Evolutionary conservation across 306 rosid genomes (phyloP).

Genomic region (Fagus sylvatica): DNA sequence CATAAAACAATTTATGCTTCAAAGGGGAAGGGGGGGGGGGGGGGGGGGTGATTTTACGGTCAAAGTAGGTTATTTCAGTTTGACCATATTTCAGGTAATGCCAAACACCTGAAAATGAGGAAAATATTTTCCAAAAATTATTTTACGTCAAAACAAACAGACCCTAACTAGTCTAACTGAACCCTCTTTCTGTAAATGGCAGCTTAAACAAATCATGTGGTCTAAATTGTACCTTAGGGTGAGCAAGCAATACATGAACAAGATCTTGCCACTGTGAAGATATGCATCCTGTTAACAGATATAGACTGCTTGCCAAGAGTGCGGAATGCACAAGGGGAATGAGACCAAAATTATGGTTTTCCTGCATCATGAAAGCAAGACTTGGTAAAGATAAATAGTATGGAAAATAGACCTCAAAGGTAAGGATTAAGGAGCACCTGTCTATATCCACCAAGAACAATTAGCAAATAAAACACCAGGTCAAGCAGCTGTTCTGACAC

Average conservation of each 20-base stretch:
- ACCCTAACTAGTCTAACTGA: not conserved
- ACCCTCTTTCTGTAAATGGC: slow-evolving; percentile 9
- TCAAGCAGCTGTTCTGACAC: slow-evolving; percentile 75
- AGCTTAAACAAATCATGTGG: slow-evolving; percentile 15
- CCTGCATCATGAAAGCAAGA: slow-evolving; percentile 60
- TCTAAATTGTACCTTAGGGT: slow-evolving; percentile 69
- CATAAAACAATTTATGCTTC: too few species aligned
- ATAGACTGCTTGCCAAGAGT: slow-evolving; percentile 69
- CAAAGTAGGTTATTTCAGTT: too few species aligned
- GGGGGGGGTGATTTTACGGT: too few species aligned
- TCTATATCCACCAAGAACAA: slow-evolving; percentile 63
- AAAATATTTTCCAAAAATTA: too few species aligned
- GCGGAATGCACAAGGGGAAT: slow-evolving; percentile 67
- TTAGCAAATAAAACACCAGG: slow-evolving; percentile 74
- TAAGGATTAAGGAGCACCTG: slow-evolving; percentile 55
- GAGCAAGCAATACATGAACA: slow-evolving; percentile 79
- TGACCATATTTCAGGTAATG: too few species aligned
- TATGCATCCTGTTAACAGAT: slow-evolving; percentile 71
- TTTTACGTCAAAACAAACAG: too few species aligned
- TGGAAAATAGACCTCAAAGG: slow-evolving; percentile 29
- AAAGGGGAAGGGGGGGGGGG: too few species aligned
- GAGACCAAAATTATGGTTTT: slow-evolving; percentile 42
- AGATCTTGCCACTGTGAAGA: slow-evolving; percentile 86
- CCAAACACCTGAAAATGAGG: too few species aligned
- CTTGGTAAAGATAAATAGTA: slow-evolving; percentile 28